A percentile compares a stretch with the other conserved stretches of the same genome.
These are phyloP conservation scores for Odonthalia washingtoniensis DNA, from an alignment of 31 red algal genomes.

Conservation along the genomic window DNA sequence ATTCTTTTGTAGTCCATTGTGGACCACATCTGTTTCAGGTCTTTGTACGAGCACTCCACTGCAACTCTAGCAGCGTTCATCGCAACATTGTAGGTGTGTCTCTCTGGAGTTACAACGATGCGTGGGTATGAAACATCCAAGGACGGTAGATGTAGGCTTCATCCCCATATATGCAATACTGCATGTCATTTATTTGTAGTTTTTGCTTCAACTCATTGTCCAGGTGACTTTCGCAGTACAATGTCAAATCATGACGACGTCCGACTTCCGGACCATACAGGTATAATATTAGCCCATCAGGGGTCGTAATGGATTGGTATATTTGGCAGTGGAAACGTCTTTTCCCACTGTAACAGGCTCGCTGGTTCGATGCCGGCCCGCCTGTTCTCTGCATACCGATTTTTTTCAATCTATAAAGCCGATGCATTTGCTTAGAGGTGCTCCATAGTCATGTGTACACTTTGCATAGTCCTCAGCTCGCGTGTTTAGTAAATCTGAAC, in stretches of 20 bases:
- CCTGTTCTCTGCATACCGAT: not conserved
- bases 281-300: not conserved
- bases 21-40: not conserved
- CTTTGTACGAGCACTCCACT: not conserved
- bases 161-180: too few relatives aligned
- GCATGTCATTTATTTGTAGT: too few relatives aligned
- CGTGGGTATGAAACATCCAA: not conserved
- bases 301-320: constrained; percentile 9
- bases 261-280: not conserved
- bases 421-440: not conserved
- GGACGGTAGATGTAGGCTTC: not conserved
- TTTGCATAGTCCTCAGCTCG: not conserved
- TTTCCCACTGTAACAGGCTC: not conserved
- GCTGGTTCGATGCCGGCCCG: too few relatives aligned
- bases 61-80: not conserved
- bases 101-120: not conserved
- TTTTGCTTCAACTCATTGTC: not conserved
- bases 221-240: not conserved
- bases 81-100: not conserved
- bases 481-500: too few relatives aligned
- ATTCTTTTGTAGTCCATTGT: not conserved
- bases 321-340: constrained; percentile 3
- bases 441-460: not conserved
- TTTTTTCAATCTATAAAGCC: constrained; percentile 22
- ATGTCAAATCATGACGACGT: not conserved